A percentile compares a stretch with the other conserved stretches of the same genome.
These are phyloP conservation scores for Fusarium neocosmosporiellum DNA, from an alignment of 2,329 filamentous ascomycete species.

Conservation along the genomic window DNA sequence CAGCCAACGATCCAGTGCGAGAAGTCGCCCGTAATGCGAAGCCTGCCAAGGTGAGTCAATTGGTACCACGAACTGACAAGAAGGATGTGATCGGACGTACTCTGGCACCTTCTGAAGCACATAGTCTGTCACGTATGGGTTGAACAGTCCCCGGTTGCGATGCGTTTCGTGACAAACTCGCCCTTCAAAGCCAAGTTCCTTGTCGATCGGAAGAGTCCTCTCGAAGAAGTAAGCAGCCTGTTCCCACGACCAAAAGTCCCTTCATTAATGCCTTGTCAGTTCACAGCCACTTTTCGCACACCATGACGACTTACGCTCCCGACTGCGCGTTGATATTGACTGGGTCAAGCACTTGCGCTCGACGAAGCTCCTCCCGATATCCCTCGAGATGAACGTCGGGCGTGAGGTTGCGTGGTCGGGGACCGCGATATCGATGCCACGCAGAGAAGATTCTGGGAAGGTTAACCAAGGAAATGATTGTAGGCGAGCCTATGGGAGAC, in stretches of 20 bases:
- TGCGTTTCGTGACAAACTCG: neutral
- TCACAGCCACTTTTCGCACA: fast-evolving
- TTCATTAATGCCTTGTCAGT: neutral
- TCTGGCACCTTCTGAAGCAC: neutral
- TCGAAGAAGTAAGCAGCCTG: neutral
- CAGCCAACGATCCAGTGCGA: neutral
- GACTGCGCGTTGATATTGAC: constrained; percentile 22
- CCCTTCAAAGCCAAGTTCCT: neutral
- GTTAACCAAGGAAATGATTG: neutral
- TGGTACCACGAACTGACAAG: no score
- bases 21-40: neutral
- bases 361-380: constrained; percentile 9
- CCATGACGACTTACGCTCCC: neutral
- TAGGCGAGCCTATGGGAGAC: fast-evolving
- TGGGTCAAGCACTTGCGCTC: neutral
- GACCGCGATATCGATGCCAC: neutral
- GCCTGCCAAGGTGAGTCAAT: neutral
- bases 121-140: neutral
- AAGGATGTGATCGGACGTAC: neutral
- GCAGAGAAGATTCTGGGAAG: neutral
- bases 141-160: neutral
- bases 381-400: constrained; percentile 4
- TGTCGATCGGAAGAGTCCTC: neutral
- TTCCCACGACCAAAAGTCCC: neutral
- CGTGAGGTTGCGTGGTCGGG: neutral